phyloP scores from a whole-genome alignment of 768 basidiomycete species.

The Mycena galopus region DNA sequence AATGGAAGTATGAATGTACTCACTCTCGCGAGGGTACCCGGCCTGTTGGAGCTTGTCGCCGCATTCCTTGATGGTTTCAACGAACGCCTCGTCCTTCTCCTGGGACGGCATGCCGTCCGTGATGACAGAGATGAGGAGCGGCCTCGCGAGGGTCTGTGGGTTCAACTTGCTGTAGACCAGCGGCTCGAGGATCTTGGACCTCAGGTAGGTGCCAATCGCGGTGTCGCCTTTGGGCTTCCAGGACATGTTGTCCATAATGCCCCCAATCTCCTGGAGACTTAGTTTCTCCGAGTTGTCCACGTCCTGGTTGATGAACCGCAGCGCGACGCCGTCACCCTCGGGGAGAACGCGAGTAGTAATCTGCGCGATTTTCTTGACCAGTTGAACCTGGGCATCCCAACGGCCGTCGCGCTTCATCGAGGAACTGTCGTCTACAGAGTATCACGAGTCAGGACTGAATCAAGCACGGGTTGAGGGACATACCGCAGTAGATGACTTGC shows the following conservation, averaged over 20 bases:
- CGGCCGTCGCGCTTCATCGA: constrained; percentile 32
- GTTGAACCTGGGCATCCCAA: constrained; percentile 23
- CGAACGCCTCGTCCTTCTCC: constrained; percentile 25
- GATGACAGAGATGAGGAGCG: constrained; percentile 35
- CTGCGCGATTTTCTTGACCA: constrained; percentile 22
- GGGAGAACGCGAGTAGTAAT: constrained; percentile 29
- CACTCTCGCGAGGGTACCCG: constrained; percentile 33
- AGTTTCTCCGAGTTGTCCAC: constrained; percentile 28
- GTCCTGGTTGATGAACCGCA: constrained; percentile 33
- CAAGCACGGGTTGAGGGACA: constrained; percentile 2
- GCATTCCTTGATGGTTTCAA: constrained; percentile 35
- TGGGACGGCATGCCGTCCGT: constrained; percentile 32
- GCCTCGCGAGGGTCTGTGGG: constrained; percentile 17
- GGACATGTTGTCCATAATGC: constrained; percentile 20
- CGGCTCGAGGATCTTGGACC: constrained; percentile 36
- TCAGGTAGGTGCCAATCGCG: constrained; percentile 30
- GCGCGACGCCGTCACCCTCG: constrained; percentile 29
- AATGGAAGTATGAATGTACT: constrained; percentile 2
- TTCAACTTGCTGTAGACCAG: constrained; percentile 34
- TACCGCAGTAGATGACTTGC: constrained; percentile 32
- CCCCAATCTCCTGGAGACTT: constrained; percentile 15
- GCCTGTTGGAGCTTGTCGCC: constrained; percentile 26
- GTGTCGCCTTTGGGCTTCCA: constrained; percentile 29
- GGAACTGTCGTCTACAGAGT: constrained; percentile 25
- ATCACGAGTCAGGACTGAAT: constrained; percentile 11